A percentile compares a stretch with the other conserved stretches of the same genome.
phyloP scores from a whole-genome alignment of 495 filamentous ascomycete species.

The Penicillium herquei region DNA sequence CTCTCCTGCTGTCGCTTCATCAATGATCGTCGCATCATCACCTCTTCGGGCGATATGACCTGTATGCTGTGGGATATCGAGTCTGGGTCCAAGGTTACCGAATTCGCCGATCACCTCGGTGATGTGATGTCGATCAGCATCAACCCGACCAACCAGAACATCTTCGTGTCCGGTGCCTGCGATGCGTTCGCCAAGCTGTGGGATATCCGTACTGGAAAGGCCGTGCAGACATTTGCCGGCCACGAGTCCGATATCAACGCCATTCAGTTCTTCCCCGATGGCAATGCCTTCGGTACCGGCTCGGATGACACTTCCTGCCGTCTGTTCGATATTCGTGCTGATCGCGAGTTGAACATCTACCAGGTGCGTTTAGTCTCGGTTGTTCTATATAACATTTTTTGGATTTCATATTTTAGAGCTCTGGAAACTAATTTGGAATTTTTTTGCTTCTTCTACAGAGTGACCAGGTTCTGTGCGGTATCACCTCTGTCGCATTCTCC shows the following conservation, averaged over 20 bases:
- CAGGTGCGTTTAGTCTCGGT: constrained; percentile 55
- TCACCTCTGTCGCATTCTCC: constrained; percentile 97
- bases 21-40: constrained; percentile 96
- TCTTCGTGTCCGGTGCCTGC: constrained; percentile 96
- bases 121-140: constrained; percentile 99
- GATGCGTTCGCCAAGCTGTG: constrained; percentile 98
- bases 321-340: constrained; percentile 95
- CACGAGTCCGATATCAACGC: constrained; percentile 99
- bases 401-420: neutral
- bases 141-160: constrained; percentile 96
- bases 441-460: constrained; percentile 55
- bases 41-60: constrained; percentile 98
- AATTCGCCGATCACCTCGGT: constrained; percentile 97
- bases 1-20: constrained; percentile 98
- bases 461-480: constrained; percentile 95
- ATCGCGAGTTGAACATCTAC: constrained; percentile 94
- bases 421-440: constrained; percentile 9
- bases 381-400: neutral
- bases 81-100: constrained; percentile 92
- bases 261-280: constrained; percentile 98
- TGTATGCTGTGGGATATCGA: constrained; percentile 99
- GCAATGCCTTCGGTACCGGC: constrained; percentile 96
- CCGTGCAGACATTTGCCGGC: constrained; percentile 96
- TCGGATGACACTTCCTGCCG: constrained; percentile 98
- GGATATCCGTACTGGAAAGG: constrained; percentile 98